Evolutionary conservation across 2,329 filamentous ascomycete genomes (phyloP), one percentile per base, ranked within the genome.

Genomic region (Cadophora gregata): DNA sequence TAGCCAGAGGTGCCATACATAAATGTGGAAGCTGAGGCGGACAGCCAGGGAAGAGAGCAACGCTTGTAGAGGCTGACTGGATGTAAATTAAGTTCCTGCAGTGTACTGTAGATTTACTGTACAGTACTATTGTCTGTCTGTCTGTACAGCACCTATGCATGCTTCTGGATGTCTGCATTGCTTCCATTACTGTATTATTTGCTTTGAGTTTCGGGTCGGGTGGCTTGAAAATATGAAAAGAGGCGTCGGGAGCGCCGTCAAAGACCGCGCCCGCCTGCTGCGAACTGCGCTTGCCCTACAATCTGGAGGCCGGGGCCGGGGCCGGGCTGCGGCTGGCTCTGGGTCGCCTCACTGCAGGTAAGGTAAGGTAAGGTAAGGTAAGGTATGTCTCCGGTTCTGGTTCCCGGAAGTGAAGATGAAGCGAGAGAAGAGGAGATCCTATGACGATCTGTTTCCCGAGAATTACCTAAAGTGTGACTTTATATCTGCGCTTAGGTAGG

Each of bases 181-280:
- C 36, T 38, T 38, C 3, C 36, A 3, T 3, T 42, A 42, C 38
- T 16, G 10, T 42, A 42, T 16, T n/a, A n/a, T 42, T 42, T 42
- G 38, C 38, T 47, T 47, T 47, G 42, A 47, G 42, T 47, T 47
- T 47, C 42, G 42, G 42, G n/a, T n/a, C n/a, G n/a, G 42, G n/a
- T 47, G 42, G 42, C 42, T 47, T 47, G 42, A 47, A 47, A 42
- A 47, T 6, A n/a, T 47, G 6, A 21, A 47, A 7, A 47, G 42
- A 47, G 42, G 42, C 19, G 42, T 47, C 19, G 38, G 19, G n/a
- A 47, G 42, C 42, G 4, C 42, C 42, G 42, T 21, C 42, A 21
- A 47, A 47, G n/a, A n/a, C 42, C 42, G 42, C 42, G 19, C n/a
- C 42, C 16, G 2, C 6, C 19, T 12, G 16, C 38, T 42, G 38